Conservation (phyloP, 179 eudicot species). For the Carnegiea gigantea region DNA sequence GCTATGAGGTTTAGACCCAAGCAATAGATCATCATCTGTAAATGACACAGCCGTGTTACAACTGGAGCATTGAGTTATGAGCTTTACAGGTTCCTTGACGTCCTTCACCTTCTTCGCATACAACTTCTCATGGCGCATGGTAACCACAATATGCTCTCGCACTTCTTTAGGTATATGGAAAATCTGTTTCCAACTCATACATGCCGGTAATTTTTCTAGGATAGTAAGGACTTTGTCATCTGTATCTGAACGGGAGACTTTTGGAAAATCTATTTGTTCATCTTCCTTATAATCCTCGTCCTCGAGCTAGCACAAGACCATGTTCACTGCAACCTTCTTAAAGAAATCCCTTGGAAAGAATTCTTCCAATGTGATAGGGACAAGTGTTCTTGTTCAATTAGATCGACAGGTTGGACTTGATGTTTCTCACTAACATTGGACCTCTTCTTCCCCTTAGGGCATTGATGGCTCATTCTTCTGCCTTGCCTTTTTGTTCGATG, state of each 20-base stretch:
- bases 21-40: background rate
- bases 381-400: background rate
- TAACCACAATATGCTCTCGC: background rate
- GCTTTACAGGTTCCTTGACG: background rate
- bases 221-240: background rate
- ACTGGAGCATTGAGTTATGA: background rate
- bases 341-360: slow-evolving; percentile 8
- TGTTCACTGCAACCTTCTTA: background rate
- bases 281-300: background rate
- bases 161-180: background rate
- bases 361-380: background rate
- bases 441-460: background rate
- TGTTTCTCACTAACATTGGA: background rate
- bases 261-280: no score
- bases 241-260: no score
- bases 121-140: background rate
- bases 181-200: slow-evolving; percentile 6
- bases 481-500: no score
- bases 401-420: background rate
- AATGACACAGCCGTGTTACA: background rate
- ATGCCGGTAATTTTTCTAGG: background rate
- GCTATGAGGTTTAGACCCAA: slow-evolving; percentile 16
- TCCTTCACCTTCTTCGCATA: background rate
- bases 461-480: background rate
- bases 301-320: background rate